Evolutionary conservation across 2,329 filamentous ascomycete genomes (phyloP), one percentile per base, ranked within the genome.

Genomic region (Tolypocladium paradoxum): DNA sequence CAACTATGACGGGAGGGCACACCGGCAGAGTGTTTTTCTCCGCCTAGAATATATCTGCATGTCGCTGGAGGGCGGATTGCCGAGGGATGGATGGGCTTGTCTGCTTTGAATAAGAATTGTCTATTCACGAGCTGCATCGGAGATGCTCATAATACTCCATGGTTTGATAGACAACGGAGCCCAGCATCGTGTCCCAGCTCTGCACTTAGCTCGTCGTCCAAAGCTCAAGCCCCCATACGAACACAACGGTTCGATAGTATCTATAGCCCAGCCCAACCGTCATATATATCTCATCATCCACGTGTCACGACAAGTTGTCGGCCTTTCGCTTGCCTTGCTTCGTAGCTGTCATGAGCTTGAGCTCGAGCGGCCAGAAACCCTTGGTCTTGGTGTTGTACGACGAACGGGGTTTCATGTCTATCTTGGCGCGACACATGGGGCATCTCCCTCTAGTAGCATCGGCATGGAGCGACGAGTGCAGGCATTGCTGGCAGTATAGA

Each of bases 401-500:
- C 24, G 62, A 67, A 50, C 70, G 70, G 5, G 70, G 60, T 55
- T 73, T 74, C 43, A 71, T 70, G 52, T 80, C 79, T 45, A 85
- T 73, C 53, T 79, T 79, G 47, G 80, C 73, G 34, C 83, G 75
- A 64, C 83, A 86, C 57, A 86, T 83, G 0, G 83, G 83, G 54
- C 83, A 86, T 52, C 77, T 76, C 48, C 77, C 78, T 53, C 75
- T 78, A n/a, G 72, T 73, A 1, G 68, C 68, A 51, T 82, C 77
- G 34, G 81, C 79, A 54, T 80, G 69, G 2, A 85, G 73, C 5
- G 82, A 78, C 12, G 77, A 76, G 60, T 83, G 79, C 2, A 86
- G 71, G 61, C 83, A 86, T 53, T 78, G 74, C 47, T 78, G 76
- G 57, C 83, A 86, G 63, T 83, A 86, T 3, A 85, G 68, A 60